phyloP scores from a whole-genome alignment of 371 early-diverging fungal genomes.

The Thermomucor indicae-seudaticae region DNA sequence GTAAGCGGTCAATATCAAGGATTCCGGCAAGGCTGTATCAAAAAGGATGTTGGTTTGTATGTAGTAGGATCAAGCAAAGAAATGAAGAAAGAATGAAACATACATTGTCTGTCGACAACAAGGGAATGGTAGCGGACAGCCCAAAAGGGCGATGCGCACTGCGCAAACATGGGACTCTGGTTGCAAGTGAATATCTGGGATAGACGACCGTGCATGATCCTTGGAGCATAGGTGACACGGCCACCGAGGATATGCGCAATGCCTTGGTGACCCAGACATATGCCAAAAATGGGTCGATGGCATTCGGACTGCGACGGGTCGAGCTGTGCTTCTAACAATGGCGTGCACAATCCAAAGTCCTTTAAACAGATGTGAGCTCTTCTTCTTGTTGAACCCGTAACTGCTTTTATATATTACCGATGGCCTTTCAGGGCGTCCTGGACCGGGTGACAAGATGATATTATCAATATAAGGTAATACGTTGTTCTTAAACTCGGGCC shows the following conservation, averaged over 20 bases:
- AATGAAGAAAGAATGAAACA: constrained; percentile 2
- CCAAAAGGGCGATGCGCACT: constrained; percentile 61
- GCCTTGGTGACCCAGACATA: constrained; percentile 98
- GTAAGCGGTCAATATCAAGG: constrained; percentile 54
- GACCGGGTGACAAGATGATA: constrained; percentile 92
- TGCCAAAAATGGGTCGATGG: constrained; percentile 87
- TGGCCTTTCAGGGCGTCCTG: constrained; percentile 68
- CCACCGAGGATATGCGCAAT: constrained; percentile 81
- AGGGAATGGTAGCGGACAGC: constrained; percentile 93
- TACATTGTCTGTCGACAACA: constrained; percentile 57
- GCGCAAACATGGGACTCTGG: constrained; percentile 43
- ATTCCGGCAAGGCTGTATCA: constrained; percentile 55
- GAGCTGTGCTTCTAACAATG: constrained; percentile 54
- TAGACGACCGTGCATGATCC: constrained; percentile 86
- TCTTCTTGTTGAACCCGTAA: background rate
- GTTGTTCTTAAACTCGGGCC: constrained; percentile 48
- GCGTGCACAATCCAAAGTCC: constrained; percentile 84
- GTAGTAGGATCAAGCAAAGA: background rate
- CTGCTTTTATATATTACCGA: constrained; percentile 10
- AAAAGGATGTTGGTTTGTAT: constrained; percentile 10
- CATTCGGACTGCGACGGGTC: constrained; percentile 19
- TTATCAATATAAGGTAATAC: constrained; percentile 85
- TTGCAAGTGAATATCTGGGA: constrained; percentile 52
- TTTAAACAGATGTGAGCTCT: constrained; percentile 15
- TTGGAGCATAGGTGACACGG: constrained; percentile 62